phyloP scores from a whole-genome alignment of 352 stramenopile genomes.

The Globisporangium splendens region DNA sequence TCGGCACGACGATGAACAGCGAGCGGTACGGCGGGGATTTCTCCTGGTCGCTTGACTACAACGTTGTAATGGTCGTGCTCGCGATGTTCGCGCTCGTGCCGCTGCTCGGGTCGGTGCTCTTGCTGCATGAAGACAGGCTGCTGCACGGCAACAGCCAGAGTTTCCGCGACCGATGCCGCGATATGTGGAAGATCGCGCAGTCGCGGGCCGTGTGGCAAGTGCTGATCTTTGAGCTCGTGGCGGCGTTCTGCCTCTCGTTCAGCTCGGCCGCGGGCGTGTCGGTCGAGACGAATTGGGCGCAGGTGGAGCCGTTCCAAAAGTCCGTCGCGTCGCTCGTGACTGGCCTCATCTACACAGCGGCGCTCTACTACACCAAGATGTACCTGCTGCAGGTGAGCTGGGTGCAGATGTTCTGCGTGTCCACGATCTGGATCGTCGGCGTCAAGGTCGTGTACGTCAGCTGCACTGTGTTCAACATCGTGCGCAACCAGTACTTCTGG shows the following conservation, averaged over 20 bases:
- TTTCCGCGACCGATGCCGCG: conserved; percentile 24
- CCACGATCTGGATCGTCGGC: conserved; percentile 50
- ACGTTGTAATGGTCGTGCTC: conserved; percentile 34
- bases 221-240: conserved; percentile 60
- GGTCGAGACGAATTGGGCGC: conserved; percentile 61
- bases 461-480: conserved; percentile 55
- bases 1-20: conserved; percentile 42
- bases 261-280: conserved; percentile 37
- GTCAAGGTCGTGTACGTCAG: conserved; percentile 38
- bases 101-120: conserved; percentile 41
- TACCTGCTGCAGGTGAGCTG: conserved; percentile 57
- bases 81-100: conserved; percentile 34
- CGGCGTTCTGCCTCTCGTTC: conserved; percentile 53
- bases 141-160: conserved; percentile 14
- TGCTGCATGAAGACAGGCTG: conserved; percentile 52
- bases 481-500: conserved; percentile 67
- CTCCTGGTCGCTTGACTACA: conserved; percentile 38
- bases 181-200: conserved; percentile 65
- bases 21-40: conserved; percentile 38
- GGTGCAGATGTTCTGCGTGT: conserved; percentile 41
- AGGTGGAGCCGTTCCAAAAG: conserved; percentile 47
- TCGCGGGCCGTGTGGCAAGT: conserved; percentile 75
- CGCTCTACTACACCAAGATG: conserved; percentile 49
- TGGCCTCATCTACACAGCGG: conserved; percentile 46
- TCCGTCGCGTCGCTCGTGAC: conserved; percentile 43